These are phyloP conservation scores for Echeveria elegans DNA, from an alignment of 164 flowering plant genomes.

Conservation along the genomic window DNA sequence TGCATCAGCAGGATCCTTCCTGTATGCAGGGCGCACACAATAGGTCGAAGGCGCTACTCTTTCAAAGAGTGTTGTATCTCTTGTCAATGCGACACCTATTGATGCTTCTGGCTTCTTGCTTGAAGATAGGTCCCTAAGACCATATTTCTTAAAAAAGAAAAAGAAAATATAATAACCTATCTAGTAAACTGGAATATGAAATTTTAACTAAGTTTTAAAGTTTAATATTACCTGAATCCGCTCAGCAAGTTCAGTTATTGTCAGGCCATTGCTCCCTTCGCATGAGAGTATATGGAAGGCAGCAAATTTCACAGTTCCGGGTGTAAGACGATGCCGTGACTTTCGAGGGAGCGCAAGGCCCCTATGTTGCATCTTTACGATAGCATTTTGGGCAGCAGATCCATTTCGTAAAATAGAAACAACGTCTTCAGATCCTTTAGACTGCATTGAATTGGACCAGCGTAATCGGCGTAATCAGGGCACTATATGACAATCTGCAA, in stretches of 20 bases:
- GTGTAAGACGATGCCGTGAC: background rate
- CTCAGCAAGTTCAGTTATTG: background rate
- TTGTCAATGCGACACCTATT: conserved; percentile 30
- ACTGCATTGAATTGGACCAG: background rate
- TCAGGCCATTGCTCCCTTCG: background rate
- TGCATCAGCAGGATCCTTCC: background rate
- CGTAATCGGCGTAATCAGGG: background rate
- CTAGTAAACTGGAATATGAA: background rate
- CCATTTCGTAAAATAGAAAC: background rate
- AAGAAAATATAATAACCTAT: background rate
- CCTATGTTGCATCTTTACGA: background rate
- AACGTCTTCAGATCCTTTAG: background rate
- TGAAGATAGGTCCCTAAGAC: conserved; percentile 26
- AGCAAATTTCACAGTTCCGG: background rate
- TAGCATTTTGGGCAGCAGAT: background rate
- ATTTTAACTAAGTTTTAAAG: background rate
- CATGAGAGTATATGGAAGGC: background rate
- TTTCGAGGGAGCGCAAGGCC: background rate
- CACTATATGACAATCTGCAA: background rate
- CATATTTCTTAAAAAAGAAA: background rate
- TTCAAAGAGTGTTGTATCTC: background rate
- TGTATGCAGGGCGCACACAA: background rate
- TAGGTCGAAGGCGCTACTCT: background rate
- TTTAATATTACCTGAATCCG: background rate
- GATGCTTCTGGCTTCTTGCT: conserved; percentile 99